Conservation (phyloP, 2,329 filamentous ascomycete species). For the Fusarium illudens region DNA sequence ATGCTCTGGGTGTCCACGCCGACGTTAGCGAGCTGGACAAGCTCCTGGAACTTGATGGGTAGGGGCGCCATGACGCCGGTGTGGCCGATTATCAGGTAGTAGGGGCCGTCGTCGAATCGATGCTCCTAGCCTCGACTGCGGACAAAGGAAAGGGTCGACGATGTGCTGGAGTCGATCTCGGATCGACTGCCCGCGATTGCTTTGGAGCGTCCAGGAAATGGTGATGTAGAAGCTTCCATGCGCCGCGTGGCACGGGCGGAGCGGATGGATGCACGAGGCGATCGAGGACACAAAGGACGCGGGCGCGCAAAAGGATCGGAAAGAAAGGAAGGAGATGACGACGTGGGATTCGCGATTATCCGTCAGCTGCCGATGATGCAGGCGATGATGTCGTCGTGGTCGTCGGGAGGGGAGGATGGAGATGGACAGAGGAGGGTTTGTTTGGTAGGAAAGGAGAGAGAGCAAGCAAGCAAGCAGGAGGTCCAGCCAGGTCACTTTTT, state of each 20-base stretch:
- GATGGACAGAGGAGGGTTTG: slow-evolving; percentile 28
- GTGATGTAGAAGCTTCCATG: slow-evolving; percentile 50
- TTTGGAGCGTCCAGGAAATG: slow-evolving; percentile 36
- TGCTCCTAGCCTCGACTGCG: slow-evolving; percentile 36
- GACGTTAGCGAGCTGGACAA: slow-evolving; percentile 71
- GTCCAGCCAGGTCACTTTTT: slow-evolving; percentile 39
- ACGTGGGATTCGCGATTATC: slow-evolving; percentile 32
- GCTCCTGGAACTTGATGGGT: slow-evolving; percentile 93
- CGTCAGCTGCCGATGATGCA: slow-evolving; percentile 40
- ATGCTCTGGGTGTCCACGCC: slow-evolving; percentile 63
- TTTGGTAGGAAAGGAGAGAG: slow-evolving; percentile 40
- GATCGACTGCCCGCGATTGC: slow-evolving; percentile 37
- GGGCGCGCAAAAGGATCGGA: slow-evolving; percentile 33
- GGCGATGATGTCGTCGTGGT: slow-evolving; percentile 36
- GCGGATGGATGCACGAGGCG: slow-evolving; percentile 14
- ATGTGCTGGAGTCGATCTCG: slow-evolving; percentile 37
- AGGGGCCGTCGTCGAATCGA: slow-evolving; percentile 37
- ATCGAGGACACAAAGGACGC: slow-evolving; percentile 18
- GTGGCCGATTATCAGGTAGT: slow-evolving; percentile 41
- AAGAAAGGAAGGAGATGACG: slow-evolving; percentile 30
- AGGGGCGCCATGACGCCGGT: slow-evolving; percentile 69
- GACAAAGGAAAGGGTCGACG: slow-evolving; percentile 11
- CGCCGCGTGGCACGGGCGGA: slow-evolving; percentile 45
- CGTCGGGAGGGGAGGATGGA: slow-evolving; percentile 27
- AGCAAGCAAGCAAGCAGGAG: neutral